Conservation (phyloP, 2,329 filamentous ascomycete species). For the Diaporthe vaccinii region DNA sequence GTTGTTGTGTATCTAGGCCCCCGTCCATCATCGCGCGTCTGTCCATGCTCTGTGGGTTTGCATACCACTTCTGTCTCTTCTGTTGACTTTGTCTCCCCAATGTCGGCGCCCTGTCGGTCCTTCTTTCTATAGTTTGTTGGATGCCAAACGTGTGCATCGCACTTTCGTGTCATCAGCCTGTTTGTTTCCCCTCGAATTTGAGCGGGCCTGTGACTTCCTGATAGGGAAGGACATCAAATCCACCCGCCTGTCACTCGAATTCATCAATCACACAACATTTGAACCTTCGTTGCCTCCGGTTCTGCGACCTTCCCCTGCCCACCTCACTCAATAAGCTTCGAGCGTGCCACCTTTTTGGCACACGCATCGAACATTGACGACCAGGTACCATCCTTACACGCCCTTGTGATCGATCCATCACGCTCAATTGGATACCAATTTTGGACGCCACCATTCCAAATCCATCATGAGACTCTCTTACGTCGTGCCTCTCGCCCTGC, state of each 20-base stretch:
- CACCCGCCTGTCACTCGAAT: background rate
- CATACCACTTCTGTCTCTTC: background rate
- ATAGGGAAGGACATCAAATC: background rate
- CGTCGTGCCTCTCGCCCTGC: slow-evolving; percentile 50
- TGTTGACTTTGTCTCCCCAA: background rate
- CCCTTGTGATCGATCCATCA: slow-evolving; percentile 17
- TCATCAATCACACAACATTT: slow-evolving; percentile 25
- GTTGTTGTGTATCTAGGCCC: background rate
- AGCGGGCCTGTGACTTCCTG: background rate
- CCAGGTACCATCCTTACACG: slow-evolving; percentile 27
- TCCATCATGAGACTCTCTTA: slow-evolving; percentile 55
- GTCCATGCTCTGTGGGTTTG: slow-evolving; percentile 9
- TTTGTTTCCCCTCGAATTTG: background rate
- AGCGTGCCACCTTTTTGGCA: slow-evolving; percentile 16
- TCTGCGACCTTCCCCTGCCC: slow-evolving; percentile 17
- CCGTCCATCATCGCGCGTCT: background rate
- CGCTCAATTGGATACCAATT: slow-evolving; percentile 31
- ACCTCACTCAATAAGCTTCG: slow-evolving; percentile 12
- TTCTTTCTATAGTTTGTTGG: background rate
- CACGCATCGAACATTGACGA: slow-evolving; percentile 4
- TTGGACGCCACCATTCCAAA: slow-evolving; percentile 15
- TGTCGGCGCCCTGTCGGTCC: background rate
- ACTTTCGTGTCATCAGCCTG: background rate
- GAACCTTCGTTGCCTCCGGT: background rate
- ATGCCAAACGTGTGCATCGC: background rate